phyloP scores from a whole-genome alignment of 257 asterid species.

The Ocimum tenuiflorum region DNA sequence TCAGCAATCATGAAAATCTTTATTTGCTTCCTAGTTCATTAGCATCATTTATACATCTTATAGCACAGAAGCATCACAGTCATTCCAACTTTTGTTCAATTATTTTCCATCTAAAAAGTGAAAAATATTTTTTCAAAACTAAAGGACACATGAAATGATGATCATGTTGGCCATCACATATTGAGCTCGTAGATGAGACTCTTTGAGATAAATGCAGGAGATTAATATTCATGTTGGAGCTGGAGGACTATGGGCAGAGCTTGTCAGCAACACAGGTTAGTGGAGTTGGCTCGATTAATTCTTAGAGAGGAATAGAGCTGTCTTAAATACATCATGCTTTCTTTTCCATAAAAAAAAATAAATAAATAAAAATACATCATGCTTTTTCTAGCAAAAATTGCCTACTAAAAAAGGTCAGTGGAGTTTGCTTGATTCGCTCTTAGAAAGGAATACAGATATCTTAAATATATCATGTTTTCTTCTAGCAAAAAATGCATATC shows the following conservation, averaged over 20 bases:
- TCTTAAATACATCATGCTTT: too few species aligned
- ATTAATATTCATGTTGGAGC: conserved; percentile 99
- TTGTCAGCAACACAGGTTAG: conserved; percentile 87
- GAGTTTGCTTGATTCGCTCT: too few species aligned
- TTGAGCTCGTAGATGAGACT: conserved; percentile 13
- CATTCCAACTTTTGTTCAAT: not conserved
- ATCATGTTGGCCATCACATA: conserved; percentile 6
- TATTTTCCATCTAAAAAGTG: conserved; percentile 3
- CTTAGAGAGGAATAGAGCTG: not conserved
- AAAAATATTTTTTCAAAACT: not conserved
- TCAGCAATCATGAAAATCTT: conserved; percentile 11
- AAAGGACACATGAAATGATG: not conserved
- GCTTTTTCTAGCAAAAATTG: too few species aligned
- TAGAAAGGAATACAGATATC: too few species aligned
- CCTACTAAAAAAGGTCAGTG: too few species aligned
- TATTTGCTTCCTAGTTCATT: not conserved
- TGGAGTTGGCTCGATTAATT: conserved; percentile 14
- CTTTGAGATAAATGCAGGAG: conserved; percentile 52
- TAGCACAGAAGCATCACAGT: not conserved
- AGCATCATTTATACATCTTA: not conserved
- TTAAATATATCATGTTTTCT: too few species aligned
- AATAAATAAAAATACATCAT: too few species aligned
- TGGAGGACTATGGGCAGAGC: conserved; percentile 99
- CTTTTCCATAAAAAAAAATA: too few species aligned
- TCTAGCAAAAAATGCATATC: too few species aligned